phyloP scores from a whole-genome alignment of 2,329 filamentous ascomycete species.

The Aspergillus piperis region DNA sequence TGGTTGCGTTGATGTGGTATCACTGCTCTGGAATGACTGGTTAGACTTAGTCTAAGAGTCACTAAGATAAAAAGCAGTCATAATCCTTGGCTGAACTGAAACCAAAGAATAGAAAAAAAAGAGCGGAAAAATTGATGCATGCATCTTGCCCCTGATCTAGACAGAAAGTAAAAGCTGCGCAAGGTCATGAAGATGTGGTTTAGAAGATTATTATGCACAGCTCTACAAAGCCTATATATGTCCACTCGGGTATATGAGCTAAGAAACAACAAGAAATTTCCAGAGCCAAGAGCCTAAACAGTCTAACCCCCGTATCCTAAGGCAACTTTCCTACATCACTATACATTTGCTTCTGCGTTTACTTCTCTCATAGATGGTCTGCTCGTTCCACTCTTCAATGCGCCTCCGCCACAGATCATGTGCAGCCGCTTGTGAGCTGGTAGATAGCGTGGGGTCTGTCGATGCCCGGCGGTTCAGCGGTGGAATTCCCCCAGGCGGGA shows the following conservation, averaged over 20 bases:
- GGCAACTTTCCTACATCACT: conserved; percentile 35
- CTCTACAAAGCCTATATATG: background rate
- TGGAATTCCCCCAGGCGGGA: conserved; percentile 11
- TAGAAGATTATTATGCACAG: background rate
- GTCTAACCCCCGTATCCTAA: background rate
- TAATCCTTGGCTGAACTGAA: too few species aligned
- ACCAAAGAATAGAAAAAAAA: too few species aligned
- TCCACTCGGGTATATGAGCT: conserved; percentile 1
- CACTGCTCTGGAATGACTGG: too few species aligned
- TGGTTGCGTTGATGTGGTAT: too few species aligned
- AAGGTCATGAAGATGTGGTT: too few species aligned
- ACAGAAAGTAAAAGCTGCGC: too few species aligned
- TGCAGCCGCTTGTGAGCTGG: conserved; percentile 26
- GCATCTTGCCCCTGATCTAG: too few species aligned
- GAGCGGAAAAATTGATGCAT: too few species aligned
- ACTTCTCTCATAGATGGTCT: conserved; percentile 38
- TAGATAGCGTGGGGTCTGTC: conserved; percentile 35
- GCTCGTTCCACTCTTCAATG: conserved; percentile 44
- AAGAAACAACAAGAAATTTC: background rate
- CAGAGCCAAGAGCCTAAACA: background rate
- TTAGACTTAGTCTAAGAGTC: too few species aligned
- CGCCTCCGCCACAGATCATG: conserved; percentile 41
- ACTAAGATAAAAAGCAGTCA: too few species aligned
- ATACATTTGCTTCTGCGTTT: conserved; percentile 40
- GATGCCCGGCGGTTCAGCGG: conserved; percentile 31